These are phyloP conservation scores for Oldenlandia corymbosa DNA, from an alignment of 257 asterid species.

Conservation along the genomic window DNA sequence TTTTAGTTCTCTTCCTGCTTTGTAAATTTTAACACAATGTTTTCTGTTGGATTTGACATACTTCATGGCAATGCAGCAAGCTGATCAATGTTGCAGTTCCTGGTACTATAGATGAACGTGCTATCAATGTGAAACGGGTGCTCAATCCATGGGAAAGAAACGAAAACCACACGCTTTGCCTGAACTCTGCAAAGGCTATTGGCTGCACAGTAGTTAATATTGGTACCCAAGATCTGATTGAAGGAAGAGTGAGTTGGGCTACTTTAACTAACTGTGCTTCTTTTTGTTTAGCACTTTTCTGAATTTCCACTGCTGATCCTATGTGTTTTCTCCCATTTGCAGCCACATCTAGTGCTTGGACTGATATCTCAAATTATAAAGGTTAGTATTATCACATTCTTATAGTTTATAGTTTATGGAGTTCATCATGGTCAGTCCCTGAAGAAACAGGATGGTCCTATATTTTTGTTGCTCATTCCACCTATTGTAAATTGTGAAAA, in stretches of 20 bases:
- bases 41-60: conserved; percentile 10
- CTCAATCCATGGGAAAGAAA: conserved; percentile 98
- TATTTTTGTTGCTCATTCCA: neutral
- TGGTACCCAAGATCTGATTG: conserved; percentile 87
- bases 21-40: conserved; percentile 8
- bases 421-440: neutral
- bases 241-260: conserved; percentile 85
- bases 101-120: conserved; percentile 82
- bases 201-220: conserved; percentile 95
- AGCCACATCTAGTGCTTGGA: conserved; percentile 97
- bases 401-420: neutral
- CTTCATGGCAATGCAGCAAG: conserved; percentile 49
- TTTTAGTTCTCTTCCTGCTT: conserved; percentile 16
- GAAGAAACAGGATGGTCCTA: neutral
- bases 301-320: neutral
- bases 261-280: conserved; percentile 12
- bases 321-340: conserved; percentile 27
- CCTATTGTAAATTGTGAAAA: conserved; percentile 12
- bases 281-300: neutral
- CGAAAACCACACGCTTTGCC: conserved; percentile 90
- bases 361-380: conserved; percentile 92
- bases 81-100: conserved; percentile 96
- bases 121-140: conserved; percentile 75
- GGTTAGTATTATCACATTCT: conserved; percentile 40
- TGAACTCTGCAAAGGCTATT: conserved; percentile 97